Base-by-base conservation (phyloP, 768 basidiomycete genomes). In the Lyophyllum atratum region DNA sequence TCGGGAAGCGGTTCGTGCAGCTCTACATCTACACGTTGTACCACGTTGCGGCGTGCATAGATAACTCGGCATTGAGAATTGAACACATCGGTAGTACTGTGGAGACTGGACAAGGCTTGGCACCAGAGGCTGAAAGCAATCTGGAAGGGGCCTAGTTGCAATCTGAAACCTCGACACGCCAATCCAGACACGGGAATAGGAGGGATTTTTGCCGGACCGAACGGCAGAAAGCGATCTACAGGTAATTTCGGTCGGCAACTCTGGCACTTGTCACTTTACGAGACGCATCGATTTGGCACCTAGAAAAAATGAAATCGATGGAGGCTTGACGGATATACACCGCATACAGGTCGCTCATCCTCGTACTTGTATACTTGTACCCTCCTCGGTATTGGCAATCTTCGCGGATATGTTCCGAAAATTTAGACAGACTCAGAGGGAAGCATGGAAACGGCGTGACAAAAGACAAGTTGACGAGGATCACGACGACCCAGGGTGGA, bases 1-100 rank as follows among this genome's bases (percentile, higher is more conserved):
- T 65, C 64, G 61, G 73, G 53, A 19, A 14, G 40, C 52, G 1
- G 39, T 40, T 11, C 34, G 26, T 24, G 34, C 6, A 15, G 4
- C 4, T 37, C 6, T 19, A 33, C 21, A 26, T 33, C 14, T 22
- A 25, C 48, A 49, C 49, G 48, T 54, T 55, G 47, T 47, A 37
- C 3, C 39, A 44, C 21, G 15, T 26, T 24, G 39, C n/a, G n/a
- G 4, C 19, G 39, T 11, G 14, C 22, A 46, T 28, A 28, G 22
- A 28, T 46, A 28, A 40, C 46, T 47, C 46, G 26, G 46, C 28
- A 10, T 17, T 28, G 15, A 14, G 8, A 39, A 17, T n/a, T n/a
- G 25, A 28, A 17, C 46, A 47, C 46, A 26, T 22, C 26, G 26
- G 3, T 44, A 4, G 14, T 29, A 47, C 28, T 12, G 21, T 40